Conservation (phyloP, 2,329 filamentous ascomycete species). For the Basipetospora chlamydospora region DNA sequence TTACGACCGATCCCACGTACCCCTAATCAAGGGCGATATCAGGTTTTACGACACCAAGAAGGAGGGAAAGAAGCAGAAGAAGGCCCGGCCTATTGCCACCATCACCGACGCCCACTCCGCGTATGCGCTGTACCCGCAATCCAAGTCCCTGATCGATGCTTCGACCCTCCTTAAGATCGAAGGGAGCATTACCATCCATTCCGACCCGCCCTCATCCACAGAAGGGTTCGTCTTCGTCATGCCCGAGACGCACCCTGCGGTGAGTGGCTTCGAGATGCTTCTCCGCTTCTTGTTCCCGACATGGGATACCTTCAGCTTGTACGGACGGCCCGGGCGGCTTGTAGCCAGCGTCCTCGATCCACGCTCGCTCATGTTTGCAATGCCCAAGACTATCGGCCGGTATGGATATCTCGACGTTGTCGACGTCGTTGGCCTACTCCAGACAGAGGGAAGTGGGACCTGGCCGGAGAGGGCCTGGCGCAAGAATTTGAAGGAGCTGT, state of each 20-base stretch:
- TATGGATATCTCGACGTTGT: constrained; percentile 85
- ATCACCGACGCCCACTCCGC: constrained; percentile 83
- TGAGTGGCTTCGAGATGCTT: constrained; percentile 91
- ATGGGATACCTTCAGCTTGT: constrained; percentile 83
- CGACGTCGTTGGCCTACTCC: constrained; percentile 70
- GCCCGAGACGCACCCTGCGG: constrained; percentile 85
- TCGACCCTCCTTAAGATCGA: constrained; percentile 92
- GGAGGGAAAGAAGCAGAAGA: constrained; percentile 75
- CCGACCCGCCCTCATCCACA: constrained; percentile 57
- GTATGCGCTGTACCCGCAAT: constrained; percentile 91
- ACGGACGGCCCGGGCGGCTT: constrained; percentile 75
- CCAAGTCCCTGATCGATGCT: constrained; percentile 83
- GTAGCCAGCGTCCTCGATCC: constrained; percentile 78
- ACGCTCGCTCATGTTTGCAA: constrained; percentile 92
- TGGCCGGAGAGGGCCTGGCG: constrained; percentile 90
- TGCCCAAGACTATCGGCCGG: constrained; percentile 64
- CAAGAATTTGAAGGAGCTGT: constrained; percentile 75
- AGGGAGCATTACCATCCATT: constrained; percentile 77
- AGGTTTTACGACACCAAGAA: constrained; percentile 81
- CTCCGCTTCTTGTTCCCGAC: constrained; percentile 84
- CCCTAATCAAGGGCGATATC: constrained; percentile 69
- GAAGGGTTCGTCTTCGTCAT: constrained; percentile 97
- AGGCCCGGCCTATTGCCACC: constrained; percentile 76
- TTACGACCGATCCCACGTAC: constrained; percentile 58
- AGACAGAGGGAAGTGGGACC: constrained; percentile 54